These are phyloP conservation scores for Prunus davidiana DNA, from an alignment of 306 rosid genomes.

Conservation along the genomic window DNA sequence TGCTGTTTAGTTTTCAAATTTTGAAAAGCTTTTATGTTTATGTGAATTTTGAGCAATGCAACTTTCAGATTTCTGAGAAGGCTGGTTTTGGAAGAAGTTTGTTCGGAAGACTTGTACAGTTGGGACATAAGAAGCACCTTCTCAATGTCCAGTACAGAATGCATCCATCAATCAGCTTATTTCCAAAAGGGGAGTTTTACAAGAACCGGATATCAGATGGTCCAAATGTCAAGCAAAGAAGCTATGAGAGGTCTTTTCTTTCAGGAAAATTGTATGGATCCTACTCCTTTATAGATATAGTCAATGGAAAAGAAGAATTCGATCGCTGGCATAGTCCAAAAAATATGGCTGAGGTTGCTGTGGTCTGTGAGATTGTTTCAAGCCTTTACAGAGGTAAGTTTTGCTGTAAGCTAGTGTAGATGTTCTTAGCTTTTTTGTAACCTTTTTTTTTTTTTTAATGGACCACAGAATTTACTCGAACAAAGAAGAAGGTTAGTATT, in stretches of 20 bases:
- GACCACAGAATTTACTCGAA: conserved; percentile 14
- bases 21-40: too few species aligned
- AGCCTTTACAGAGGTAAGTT: conserved; percentile 46
- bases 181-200: conserved; percentile 33
- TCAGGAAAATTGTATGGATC: conserved; percentile 21
- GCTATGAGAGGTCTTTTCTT: conserved; percentile 8
- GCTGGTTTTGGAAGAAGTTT: conserved; percentile 42
- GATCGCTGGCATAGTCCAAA: conserved; percentile 12
- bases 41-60: too few species aligned
- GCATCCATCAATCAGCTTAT: conserved; percentile 40
- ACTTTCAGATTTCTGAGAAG: conserved; percentile 15
- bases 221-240: conserved; percentile 19
- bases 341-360: conserved; percentile 50
- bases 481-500: too few species aligned
- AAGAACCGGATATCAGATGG: conserved; percentile 12
- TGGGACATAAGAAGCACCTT: conserved; percentile 32
- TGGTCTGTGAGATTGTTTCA: conserved; percentile 35
- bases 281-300: conserved; percentile 32
- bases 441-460: neutral
- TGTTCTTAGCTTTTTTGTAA: neutral
- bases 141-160: conserved; percentile 37
- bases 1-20: rapidly evolving
- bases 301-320: conserved; percentile 28
- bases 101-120: conserved; percentile 27
- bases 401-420: neutral